Conservation (phyloP, 176 grass and related monocot species). For the Eleusine coracana region DNA sequence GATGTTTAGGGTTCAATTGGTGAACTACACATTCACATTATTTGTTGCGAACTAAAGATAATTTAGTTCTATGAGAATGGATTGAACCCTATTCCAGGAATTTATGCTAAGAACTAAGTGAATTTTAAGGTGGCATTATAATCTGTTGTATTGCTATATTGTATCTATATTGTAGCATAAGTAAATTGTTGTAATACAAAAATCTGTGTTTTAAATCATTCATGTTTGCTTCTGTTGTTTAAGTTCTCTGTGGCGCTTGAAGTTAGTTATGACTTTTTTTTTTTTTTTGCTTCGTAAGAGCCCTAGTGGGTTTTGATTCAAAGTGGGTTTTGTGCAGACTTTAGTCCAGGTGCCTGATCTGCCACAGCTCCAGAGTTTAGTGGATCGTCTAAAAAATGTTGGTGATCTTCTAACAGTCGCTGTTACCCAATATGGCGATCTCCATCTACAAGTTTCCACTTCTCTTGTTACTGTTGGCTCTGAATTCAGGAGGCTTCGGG, state of each 20-base stretch:
- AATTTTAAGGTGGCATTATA: background rate
- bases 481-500: constrained; percentile 81
- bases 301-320: constrained; percentile 14
- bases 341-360: constrained; percentile 89
- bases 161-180: background rate
- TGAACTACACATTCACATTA: too few species aligned
- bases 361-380: constrained; percentile 78
- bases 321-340: constrained; percentile 56
- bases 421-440: constrained; percentile 80
- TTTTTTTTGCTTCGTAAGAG: constrained; percentile 7
- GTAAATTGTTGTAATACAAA: background rate
- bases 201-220: background rate
- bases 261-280: background rate
- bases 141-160: too few species aligned
- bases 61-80: background rate
- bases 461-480: constrained; percentile 80
- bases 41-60: too few species aligned
- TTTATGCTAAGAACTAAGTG: constrained; percentile 17
- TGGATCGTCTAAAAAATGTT: constrained; percentile 87
- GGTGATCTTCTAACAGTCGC: constrained; percentile 78
- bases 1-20: too few species aligned
- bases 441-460: constrained; percentile 89
- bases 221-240: background rate
- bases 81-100: background rate
- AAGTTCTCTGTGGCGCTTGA: constrained; percentile 7